Conservation (phyloP, 345 rosid species). For the Murraya koenigii region DNA sequence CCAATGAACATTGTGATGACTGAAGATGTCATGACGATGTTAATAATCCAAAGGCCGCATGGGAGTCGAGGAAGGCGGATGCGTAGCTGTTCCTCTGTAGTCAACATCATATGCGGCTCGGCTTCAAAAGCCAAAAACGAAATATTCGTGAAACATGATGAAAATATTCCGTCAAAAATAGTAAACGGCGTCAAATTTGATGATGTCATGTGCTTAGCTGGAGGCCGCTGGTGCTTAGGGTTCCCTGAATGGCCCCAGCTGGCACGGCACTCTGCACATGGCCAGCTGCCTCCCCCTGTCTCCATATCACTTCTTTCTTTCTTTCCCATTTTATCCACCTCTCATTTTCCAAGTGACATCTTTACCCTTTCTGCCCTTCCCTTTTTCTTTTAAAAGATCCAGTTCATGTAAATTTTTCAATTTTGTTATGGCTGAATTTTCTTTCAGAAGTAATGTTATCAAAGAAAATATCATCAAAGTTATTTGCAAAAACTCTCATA, state of each 20-base stretch:
- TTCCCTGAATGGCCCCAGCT: slow-evolving; percentile 35
- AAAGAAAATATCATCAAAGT: too few species aligned
- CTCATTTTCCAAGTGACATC: neutral
- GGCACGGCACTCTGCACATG: slow-evolving; percentile 36
- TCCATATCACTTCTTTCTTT: neutral
- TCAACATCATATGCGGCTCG: neutral
- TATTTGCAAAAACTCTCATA: neutral
- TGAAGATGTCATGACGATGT: too few species aligned
- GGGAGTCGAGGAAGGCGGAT: too few species aligned
- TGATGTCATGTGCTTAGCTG: slow-evolving; percentile 18
- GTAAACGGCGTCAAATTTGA: neutral
- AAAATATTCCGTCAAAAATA: neutral
- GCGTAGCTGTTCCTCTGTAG: neutral
- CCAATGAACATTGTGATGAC: too few species aligned
- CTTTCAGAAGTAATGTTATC: too few species aligned
- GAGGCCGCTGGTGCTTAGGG: slow-evolving; percentile 24
- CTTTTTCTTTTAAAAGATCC: neutral
- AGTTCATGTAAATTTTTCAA: neutral
- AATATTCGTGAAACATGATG: neutral
- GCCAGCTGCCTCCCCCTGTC: slow-evolving; percentile 26
- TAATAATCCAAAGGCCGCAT: too few species aligned
- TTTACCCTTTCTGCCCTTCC: neutral
- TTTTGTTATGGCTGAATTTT: neutral
- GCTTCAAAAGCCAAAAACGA: neutral
- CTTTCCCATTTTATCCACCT: neutral